phyloP scores from a whole-genome alignment of 257 asterid genomes.

The Handroanthus guayacan region DNA sequence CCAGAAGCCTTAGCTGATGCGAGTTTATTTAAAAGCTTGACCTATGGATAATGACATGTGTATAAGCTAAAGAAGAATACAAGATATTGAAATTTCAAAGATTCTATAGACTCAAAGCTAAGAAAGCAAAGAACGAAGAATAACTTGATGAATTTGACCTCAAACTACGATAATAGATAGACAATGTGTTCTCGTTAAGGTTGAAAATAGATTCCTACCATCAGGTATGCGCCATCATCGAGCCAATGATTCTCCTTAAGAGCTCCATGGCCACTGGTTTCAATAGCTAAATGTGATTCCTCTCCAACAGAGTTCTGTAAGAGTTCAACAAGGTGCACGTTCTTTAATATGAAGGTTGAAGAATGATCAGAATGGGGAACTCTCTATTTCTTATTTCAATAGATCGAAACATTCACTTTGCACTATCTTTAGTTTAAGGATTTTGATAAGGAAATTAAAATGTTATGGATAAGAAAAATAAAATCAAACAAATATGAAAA shows the following conservation, averaged over 20 bases:
- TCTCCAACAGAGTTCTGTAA: slow-evolving; percentile 84
- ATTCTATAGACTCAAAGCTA: not conserved
- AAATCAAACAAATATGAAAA: no score
- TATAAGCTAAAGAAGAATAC: slow-evolving; percentile 15
- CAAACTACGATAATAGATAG: slow-evolving; percentile 10
- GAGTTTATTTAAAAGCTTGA: slow-evolving; percentile 91
- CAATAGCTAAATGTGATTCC: slow-evolving; percentile 96
- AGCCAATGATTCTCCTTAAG: slow-evolving; percentile 99
- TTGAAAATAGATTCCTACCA: slow-evolving; percentile 60
- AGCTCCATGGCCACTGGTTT: slow-evolving; percentile 99
- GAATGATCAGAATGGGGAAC: not conserved
- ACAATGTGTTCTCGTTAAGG: slow-evolving; percentile 1
- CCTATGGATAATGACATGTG: slow-evolving; percentile 52
- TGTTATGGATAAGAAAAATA: no score
- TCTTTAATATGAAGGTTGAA: not conserved
- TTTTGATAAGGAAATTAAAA: no score
- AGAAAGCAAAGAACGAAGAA: not conserved
- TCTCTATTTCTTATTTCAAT: no score
- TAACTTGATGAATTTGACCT: slow-evolving; percentile 16
- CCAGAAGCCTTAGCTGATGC: slow-evolving; percentile 97
- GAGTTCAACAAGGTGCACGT: slow-evolving; percentile 33
- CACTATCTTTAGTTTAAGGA: no score
- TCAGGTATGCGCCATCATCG: slow-evolving; percentile 98
- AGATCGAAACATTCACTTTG: no score
- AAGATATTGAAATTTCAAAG: slow-evolving; percentile 1